Percentiles rank a stretch among this genome's conserved stretches.
Evolutionary conservation across 176 grass and related monocot genomes (phyloP).

Genomic region (Triticum aestivum): IWGSC_CS_RefSeq_v2.1 NC_057798.1:597047579-597048078

Average conservation of each 20-base stretch:
- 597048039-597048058: not conserved
- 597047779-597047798: not conserved
- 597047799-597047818: not conserved
- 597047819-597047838: too few relatives aligned
- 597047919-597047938: conserved; percentile 26
- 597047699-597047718: conserved; percentile 38
- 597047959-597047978: not conserved
- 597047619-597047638: conserved; percentile 24
- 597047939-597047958: conserved; percentile 24
- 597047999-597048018: too few relatives aligned
- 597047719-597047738: not conserved
- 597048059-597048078: not conserved
- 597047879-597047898: not conserved
- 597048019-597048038: not conserved
- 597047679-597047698: conserved; percentile 30
- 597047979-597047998: too few relatives aligned
- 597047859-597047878: conserved; percentile 9
- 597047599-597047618: not conserved
- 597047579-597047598: not conserved
- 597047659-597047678: conserved; percentile 52
- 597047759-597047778: not conserved
- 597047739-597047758: not conserved
- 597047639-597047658: conserved; percentile 45
- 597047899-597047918: conserved; percentile 27
- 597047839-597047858: not conserved